phyloP scores from a whole-genome alignment of 1,284 basidiomycete genomes.

The Inonotus hispidus region DNA sequence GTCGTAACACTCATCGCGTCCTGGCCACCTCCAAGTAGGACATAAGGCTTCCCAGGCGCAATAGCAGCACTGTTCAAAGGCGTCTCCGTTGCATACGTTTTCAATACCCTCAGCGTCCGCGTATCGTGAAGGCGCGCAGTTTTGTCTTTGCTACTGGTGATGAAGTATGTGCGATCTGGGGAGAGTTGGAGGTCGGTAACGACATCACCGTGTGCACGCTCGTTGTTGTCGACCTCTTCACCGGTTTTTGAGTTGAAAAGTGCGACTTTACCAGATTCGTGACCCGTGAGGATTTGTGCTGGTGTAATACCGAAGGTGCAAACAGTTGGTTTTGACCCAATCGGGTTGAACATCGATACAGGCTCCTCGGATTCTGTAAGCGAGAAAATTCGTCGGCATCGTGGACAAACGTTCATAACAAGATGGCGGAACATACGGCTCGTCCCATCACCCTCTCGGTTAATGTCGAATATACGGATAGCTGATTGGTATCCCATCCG shows the following conservation, averaged over 20 bases:
- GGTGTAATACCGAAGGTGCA: conserved; percentile 85
- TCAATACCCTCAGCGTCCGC: conserved; percentile 84
- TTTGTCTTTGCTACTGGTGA: conserved; percentile 97
- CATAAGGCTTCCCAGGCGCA: conserved; percentile 82
- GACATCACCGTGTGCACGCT: conserved; percentile 77
- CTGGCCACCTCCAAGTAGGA: conserved; percentile 92
- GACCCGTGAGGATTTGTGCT: conserved; percentile 83
- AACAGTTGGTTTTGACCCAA: conserved; percentile 92
- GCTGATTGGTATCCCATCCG: conserved; percentile 87
- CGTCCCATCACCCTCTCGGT: conserved; percentile 72
- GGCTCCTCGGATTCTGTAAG: conserved; percentile 73
- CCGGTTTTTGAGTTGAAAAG: conserved; percentile 87
- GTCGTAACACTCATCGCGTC: conserved; percentile 98
- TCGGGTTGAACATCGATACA: conserved; percentile 75
- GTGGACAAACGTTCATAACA: background rate
- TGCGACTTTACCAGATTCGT: conserved; percentile 94
- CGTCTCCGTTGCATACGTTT: conserved; percentile 91
- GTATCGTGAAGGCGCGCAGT: conserved; percentile 91
- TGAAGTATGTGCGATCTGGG: conserved; percentile 89
- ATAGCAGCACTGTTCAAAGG: conserved; percentile 94
- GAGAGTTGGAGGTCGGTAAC: conserved; percentile 94
- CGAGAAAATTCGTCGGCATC: background rate
- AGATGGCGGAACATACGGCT: conserved; percentile 48
- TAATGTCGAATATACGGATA: conserved; percentile 88
- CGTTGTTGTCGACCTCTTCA: conserved; percentile 76